Base-by-base conservation (phyloP, 805 yeast genomes). In the Saccharomycopsis fibuligera region DNA sequence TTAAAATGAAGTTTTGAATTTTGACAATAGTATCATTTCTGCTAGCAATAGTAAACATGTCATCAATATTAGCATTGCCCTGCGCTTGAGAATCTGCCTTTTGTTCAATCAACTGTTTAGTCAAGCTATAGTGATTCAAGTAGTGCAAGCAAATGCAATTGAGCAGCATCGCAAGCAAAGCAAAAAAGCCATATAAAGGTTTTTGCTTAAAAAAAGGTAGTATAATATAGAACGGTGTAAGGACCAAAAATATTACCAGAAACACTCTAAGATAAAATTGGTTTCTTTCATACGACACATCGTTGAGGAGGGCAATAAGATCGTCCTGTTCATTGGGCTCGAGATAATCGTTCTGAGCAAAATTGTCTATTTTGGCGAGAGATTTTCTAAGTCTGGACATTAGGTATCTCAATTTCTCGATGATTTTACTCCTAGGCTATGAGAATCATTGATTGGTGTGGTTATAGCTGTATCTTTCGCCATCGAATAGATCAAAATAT, bases 291-390 rank as follows among this genome's bases (percentile, higher is more conserved):
- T 41, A 43, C 2, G 44, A 35, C 3, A 37, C 44, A 35, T 41
- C 31, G 27, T 40, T 50, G 12, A 52, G 41, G 5, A 52, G 38
- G 23, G 27, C 41, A 21, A 52, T 52, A 14, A 52, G 42, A n/a
- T 46, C 48, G n/a, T 52, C 55, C 25, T 52, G 55, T 33, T 52
- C 53, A 12, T 16, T 12, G 5, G 53, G 55, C 27, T 52, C 54
- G 16, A 52, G 24, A 40, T 49, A 52, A n/a, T 42, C 47, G 35
- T 40, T 46, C 10, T 24, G 30, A 17, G 45, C 19, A 19, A 43
- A 24, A 8, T 35, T 30, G 19, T 50, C 41, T n/a, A 50, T 43
- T 8, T 38, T 29, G 16, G 25, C 30, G 17, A 49, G 35, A n/a
- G 45, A 29, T 33, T 46, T 43, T 42, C 49, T 49, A 4, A 37